Evolutionary conservation across 2,329 filamentous ascomycete species (phyloP).

Genomic region (Septoria petroselini): DNA sequence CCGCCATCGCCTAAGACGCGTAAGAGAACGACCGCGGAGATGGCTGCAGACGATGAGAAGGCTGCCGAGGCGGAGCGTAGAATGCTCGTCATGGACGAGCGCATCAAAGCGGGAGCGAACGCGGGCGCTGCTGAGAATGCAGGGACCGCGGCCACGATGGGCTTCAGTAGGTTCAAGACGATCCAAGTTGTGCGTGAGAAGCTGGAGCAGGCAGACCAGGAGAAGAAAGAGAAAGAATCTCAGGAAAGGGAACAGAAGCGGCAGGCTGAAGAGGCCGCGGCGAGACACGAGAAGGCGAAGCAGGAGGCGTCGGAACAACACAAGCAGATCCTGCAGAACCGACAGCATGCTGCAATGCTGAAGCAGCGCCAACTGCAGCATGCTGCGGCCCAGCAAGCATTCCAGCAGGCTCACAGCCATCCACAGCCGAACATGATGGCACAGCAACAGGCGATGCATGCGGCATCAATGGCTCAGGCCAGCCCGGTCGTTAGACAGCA

Average conservation of each 20-base stretch:
- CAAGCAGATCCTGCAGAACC: constrained; percentile 28
- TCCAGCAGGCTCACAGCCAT: too few relatives aligned
- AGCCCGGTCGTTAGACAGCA: constrained; percentile 58
- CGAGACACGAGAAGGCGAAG: constrained; percentile 44
- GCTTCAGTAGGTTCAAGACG: constrained; percentile 88
- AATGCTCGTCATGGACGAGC: constrained; percentile 89
- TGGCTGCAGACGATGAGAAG: constrained; percentile 90
- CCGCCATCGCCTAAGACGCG: constrained; percentile 82
- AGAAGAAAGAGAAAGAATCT: constrained; percentile 56
- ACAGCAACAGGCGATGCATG: constrained; percentile 45
- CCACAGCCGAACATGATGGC: not conserved
- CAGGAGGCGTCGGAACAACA: constrained; percentile 43
- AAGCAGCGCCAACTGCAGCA: constrained; percentile 36
- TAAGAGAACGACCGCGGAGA: constrained; percentile 90
- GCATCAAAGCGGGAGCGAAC: constrained; percentile 61
- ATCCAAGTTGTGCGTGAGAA: constrained; percentile 69
- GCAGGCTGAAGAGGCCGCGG: constrained; percentile 46
- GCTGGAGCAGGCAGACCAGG: constrained; percentile 57
- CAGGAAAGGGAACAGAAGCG: constrained; percentile 40
- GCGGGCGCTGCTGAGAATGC: constrained; percentile 64
- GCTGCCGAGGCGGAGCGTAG: constrained; percentile 86
- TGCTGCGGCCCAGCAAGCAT: constrained; percentile 19
- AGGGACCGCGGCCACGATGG: constrained; percentile 65
- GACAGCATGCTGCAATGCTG: constrained; percentile 48
- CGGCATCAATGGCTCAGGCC: constrained; percentile 49